Evolutionary conservation across 192 early-diverging fungal genomes (phyloP).

Genomic region (Chytriomyces confervae): DNA sequence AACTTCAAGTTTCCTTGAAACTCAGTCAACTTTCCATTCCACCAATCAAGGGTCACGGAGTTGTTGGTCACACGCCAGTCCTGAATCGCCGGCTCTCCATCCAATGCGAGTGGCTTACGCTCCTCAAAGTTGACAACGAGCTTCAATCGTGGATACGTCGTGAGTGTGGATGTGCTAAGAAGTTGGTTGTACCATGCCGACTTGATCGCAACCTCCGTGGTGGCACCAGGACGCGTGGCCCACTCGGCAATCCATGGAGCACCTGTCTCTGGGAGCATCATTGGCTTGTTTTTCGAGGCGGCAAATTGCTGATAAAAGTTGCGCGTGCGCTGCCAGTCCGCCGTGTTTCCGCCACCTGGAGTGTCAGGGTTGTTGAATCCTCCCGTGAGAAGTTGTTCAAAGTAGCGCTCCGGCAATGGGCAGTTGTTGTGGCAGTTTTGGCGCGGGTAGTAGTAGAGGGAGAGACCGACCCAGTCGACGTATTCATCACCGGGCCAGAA

Average conservation of each 20-base stretch:
- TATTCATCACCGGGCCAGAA: constrained; percentile 52
- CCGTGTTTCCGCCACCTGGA: background rate
- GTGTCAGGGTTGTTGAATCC: constrained; percentile 8
- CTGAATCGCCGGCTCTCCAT: constrained; percentile 28
- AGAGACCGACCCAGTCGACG: constrained; percentile 56
- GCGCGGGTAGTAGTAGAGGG: constrained; percentile 48
- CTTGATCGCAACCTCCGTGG: constrained; percentile 44
- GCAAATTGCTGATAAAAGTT: constrained; percentile 55
- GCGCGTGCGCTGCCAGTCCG: constrained; percentile 22
- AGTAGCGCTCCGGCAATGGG: constrained; percentile 11
- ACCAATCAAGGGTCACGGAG: constrained; percentile 15
- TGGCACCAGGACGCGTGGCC: constrained; percentile 10
- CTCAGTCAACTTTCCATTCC: constrained; percentile 21
- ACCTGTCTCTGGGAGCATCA: constrained; percentile 51
- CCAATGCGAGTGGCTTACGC: constrained; percentile 36
- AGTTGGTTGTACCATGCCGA: constrained; percentile 48
- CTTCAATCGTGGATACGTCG: constrained; percentile 40
- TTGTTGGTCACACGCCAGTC: constrained; percentile 36
- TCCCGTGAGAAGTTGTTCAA: constrained; percentile 17
- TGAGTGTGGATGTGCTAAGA: constrained; percentile 10
- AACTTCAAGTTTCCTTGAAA: constrained; percentile 14
- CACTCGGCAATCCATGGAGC: constrained; percentile 32
- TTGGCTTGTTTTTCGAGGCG: constrained; percentile 45
- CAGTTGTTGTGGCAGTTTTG: constrained; percentile 26
- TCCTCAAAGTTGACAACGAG: constrained; percentile 54